phyloP scores from a whole-genome alignment of 352 stramenopile genomes.

The Phytophthora quininea region DNA sequence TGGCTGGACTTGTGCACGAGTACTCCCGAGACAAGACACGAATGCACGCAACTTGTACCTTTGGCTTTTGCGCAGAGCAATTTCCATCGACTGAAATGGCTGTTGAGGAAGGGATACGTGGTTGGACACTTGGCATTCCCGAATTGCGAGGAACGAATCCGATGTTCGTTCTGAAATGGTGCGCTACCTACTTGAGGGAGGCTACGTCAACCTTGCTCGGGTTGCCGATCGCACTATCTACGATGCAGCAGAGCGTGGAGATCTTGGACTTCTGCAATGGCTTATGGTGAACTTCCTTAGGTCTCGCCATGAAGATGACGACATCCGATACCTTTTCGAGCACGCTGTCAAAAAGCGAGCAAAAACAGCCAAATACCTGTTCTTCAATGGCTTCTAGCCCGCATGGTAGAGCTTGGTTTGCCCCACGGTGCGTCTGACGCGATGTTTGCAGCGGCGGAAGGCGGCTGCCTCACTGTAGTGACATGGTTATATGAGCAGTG shows the following conservation, averaged over 20 bases:
- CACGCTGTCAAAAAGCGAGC: background rate
- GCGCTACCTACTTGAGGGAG: background rate
- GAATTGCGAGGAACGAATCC: background rate
- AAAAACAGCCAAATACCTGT: background rate
- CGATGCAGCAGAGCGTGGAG: background rate
- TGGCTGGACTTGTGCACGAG: background rate
- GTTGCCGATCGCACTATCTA: background rate
- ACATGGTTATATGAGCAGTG: background rate
- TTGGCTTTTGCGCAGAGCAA: background rate
- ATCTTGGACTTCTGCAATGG: background rate
- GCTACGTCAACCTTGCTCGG: background rate
- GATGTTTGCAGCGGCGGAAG: background rate
- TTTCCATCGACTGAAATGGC: background rate
- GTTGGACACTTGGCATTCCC: background rate
- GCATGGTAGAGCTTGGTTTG: background rate
- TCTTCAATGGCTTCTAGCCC: background rate
- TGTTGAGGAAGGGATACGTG: background rate
- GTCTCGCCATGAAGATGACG: background rate
- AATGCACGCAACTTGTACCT: background rate
- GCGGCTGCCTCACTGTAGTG: background rate
- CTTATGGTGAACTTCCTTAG: background rate
- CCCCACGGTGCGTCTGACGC: background rate
- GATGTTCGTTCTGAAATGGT: background rate
- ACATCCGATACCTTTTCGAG: background rate
- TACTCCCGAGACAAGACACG: background rate